Evolutionary conservation across 2,329 filamentous ascomycete species (phyloP), one percentile per base, ranked within the genome.

Genomic region (Xylaria sp.): DNA sequence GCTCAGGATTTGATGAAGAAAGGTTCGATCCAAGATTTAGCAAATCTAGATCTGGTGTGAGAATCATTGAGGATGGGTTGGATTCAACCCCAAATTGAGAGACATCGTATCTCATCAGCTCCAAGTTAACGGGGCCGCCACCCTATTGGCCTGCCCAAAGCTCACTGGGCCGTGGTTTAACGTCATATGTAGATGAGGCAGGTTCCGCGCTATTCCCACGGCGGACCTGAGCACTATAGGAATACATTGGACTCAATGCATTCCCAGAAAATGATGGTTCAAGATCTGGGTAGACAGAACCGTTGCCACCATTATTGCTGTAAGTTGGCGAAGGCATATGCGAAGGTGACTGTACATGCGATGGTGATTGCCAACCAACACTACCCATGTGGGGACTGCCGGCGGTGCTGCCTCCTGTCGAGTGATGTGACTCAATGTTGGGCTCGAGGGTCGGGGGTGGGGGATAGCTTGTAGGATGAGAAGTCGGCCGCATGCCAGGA

Each of bases 391-490:
- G 94, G 59, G 95, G 94, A 79, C 94, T 97, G 62, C 92, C 92
- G 65, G 85, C 89, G n/a, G 88, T 90, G 77, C 93, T 97, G 64
- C 86, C 86, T 59, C 84, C 80, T 1, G 87, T 89, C 2, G 88
- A 85, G 74, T 92, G 90, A 72, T 91, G 90, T 67, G 92, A 90
- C 78, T 95, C 93, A 70, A 93, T 87, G 79, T 89, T 94, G 31
- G 94, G 93, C 82, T 97, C 95, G 60, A 97, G 85, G 17, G 92
- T 94, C 58, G 92, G 90, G 1, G 93, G 93, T 28, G 93, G 93
- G n/a, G 91, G 92, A 79, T 95, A 97, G 68, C 87, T 87, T 13
- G 84, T 90, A 0, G 95, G 94, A 80, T 97, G 94, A 46, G 94
- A 97, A 0, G 95, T 97, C 74, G 95, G 89, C 56, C 88, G 85